These are phyloP conservation scores for Chaetothyriales sp. DNA, from an alignment of 2,329 filamentous ascomycete species.

Conservation along the genomic window DNA sequence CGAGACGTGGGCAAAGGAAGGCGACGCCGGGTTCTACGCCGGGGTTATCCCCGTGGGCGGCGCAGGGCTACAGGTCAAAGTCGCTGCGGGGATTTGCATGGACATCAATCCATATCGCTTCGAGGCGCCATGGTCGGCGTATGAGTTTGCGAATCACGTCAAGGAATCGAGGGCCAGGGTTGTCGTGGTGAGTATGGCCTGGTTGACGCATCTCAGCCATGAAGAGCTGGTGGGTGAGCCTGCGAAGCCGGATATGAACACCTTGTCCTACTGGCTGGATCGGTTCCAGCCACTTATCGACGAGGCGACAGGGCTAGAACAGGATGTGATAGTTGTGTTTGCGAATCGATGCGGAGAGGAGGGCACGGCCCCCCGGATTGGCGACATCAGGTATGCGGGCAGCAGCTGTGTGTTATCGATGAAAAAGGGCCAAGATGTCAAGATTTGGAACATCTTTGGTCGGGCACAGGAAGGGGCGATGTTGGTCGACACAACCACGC, in stretches of 20 bases:
- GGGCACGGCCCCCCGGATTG: conserved; percentile 24
- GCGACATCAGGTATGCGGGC: conserved; percentile 33
- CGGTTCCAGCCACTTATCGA: conserved; percentile 41
- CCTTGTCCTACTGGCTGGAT: conserved; percentile 50
- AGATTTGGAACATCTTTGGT: conserved; percentile 35
- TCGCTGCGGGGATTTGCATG: conserved; percentile 39
- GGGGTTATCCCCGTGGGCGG: conserved; percentile 20
- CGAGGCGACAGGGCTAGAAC: conserved; percentile 9
- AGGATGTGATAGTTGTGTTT: conserved; percentile 33
- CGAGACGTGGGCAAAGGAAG: conserved; percentile 49
- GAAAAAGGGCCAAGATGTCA: conserved; percentile 23
- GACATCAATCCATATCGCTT: conserved; percentile 52
- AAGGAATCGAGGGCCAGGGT: conserved; percentile 36
- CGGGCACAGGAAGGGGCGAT: conserved; percentile 32
- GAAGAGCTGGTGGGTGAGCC: conserved; percentile 35
- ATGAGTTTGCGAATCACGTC: conserved; percentile 47
- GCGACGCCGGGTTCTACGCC: conserved; percentile 22
- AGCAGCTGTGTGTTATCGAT: conserved; percentile 33
- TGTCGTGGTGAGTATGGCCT: conserved; percentile 50
- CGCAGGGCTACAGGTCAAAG: conserved; percentile 23
- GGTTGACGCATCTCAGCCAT: conserved; percentile 40
- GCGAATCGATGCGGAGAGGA: conserved; percentile 34
- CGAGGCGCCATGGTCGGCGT: conserved; percentile 42
- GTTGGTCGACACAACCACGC: conserved; percentile 32
- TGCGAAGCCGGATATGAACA: conserved; percentile 42